Evolutionary conservation across 129 eudicot genomes (phyloP).

Genomic region (Helichrysum umbraculigerum): DNA sequence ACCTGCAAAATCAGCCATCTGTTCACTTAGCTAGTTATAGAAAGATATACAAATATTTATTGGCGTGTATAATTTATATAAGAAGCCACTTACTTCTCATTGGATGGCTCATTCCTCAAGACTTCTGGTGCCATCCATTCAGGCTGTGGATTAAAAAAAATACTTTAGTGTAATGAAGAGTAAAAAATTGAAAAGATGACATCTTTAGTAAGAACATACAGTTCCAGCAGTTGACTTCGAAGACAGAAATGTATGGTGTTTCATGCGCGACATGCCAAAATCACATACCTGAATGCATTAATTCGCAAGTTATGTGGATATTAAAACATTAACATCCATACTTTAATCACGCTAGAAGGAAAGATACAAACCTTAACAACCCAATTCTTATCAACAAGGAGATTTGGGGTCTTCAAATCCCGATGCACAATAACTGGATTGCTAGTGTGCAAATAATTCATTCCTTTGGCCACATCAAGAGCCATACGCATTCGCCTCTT

Average conservation of each 20-base stretch:
- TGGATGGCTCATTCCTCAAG: conserved; percentile 84
- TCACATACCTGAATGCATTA: conserved; percentile 25
- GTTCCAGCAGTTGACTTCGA: conserved; percentile 97
- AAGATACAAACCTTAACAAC: conserved; percentile 74
- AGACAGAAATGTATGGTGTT: conserved; percentile 86
- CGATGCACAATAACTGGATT: conserved; percentile 92
- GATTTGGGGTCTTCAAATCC: conserved; percentile 93
- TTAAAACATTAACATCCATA: background rate
- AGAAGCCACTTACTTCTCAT: conserved; percentile 72
- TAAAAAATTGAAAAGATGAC: background rate
- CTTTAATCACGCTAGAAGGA: background rate
- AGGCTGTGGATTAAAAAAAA: conserved; percentile 48
- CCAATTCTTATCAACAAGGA: conserved; percentile 98
- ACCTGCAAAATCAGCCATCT: conserved; percentile 44
- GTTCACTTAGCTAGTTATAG: conserved; percentile 24
- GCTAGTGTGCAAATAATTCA: conserved; percentile 96
- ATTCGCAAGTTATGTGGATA: conserved; percentile 2
- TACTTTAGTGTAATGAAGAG: background rate
- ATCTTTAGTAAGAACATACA: conserved; percentile 44
- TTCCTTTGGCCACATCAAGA: conserved; percentile 98
- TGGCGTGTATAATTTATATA: background rate
- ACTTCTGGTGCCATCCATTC: conserved; percentile 99
- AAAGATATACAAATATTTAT: background rate
- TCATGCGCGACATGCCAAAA: conserved; percentile 88
- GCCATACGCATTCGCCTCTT: conserved; percentile 86